These are phyloP conservation scores for Cyberlindnera subsufficiens DNA, from an alignment of 805 yeast species.

Conservation along the genomic window DNA sequence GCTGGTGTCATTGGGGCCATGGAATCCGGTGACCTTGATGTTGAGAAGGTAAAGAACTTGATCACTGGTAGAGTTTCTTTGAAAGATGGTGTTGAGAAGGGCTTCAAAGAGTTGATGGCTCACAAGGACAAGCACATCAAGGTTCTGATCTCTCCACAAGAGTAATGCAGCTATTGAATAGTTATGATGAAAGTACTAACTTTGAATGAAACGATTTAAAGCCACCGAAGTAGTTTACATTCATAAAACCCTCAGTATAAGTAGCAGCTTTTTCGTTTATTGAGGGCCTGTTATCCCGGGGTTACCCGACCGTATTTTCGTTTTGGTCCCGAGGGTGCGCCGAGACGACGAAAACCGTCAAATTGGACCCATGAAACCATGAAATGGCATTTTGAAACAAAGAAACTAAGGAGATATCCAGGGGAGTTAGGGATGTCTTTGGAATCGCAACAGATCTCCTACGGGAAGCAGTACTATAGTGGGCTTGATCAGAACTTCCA, in stretches of 20 bases:
- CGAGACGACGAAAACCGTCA: too few relatives aligned
- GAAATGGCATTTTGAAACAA: too few relatives aligned
- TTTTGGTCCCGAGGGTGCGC: too few relatives aligned
- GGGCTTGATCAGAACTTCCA: slow-evolving; percentile 18
- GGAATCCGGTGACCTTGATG: slow-evolving; percentile 30
- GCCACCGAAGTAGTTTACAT: too few relatives aligned
- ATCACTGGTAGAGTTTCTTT: slow-evolving; percentile 36
- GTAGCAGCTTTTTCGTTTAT: too few relatives aligned
- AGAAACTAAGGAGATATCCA: too few relatives aligned
- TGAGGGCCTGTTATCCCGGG: too few relatives aligned
- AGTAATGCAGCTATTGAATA: background rate
- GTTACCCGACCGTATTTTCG: too few relatives aligned
- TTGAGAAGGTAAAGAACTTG: slow-evolving; percentile 29
- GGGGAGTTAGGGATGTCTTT: slow-evolving; percentile 12
- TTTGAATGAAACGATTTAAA: too few relatives aligned
- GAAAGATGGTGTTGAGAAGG: slow-evolving; percentile 35
- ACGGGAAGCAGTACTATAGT: slow-evolving; percentile 17
- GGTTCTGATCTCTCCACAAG: slow-evolving; percentile 34
- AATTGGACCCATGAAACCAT: too few relatives aligned
- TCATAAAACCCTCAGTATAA: too few relatives aligned
- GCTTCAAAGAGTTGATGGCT: slow-evolving; percentile 35
- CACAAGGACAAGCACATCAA: slow-evolving; percentile 42
- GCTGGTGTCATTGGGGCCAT: slow-evolving; percentile 36
- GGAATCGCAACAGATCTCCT: slow-evolving; percentile 17
- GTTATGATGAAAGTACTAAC: too few relatives aligned